Base-by-base conservation (phyloP, 306 rosid species). In the Cucumis hystrix region DNA sequence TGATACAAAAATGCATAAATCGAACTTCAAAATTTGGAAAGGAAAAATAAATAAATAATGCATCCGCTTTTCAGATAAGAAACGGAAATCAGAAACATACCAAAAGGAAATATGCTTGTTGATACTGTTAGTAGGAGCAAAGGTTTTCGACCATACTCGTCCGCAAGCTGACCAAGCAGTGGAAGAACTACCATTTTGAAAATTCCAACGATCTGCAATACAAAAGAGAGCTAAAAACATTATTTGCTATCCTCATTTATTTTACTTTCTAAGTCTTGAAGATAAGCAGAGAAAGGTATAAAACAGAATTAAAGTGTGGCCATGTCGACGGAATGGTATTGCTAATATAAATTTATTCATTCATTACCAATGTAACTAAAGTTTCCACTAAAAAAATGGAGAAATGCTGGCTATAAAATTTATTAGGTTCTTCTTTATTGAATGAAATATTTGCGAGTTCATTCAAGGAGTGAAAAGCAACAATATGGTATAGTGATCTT, bases 111-210 rank as follows among this genome's bases (percentile, higher is more conserved):
- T 66, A 90, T 87, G 81, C 88, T 62, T 2, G 89, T 81, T 54
- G 96, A 90, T 62, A 90, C 62, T 55, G 93, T 90, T 33, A 90
- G 40, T 59, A 92, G 87, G 17, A 92, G 91, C 70, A 92, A 45
- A 30, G 93, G 93, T 78, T 92, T 92, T 37, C 97, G 93, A 23
- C 97, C 97, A 66, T 80, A 67, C 76, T 92, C 97, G 78, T 90
- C 97, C 7, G 97, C 92, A 71, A 90, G 92, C 84, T 92, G 97
- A 77, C 97, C 97, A 23, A 92, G 80, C 43, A 90, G 82, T 41
- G 97, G 96, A 82, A 92, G 86, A 43, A 87, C 83, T 84, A 89
- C 86, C 97, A 91, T 88, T 82, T 88, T 87, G 87, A 91, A 91
- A 74, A 91, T 74, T 80, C 97, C 97, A 83, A 83, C 91, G 69